phyloP scores from a whole-genome alignment of 768 basidiomycete genomes.

The Botryobasidium botryosum region DNA sequence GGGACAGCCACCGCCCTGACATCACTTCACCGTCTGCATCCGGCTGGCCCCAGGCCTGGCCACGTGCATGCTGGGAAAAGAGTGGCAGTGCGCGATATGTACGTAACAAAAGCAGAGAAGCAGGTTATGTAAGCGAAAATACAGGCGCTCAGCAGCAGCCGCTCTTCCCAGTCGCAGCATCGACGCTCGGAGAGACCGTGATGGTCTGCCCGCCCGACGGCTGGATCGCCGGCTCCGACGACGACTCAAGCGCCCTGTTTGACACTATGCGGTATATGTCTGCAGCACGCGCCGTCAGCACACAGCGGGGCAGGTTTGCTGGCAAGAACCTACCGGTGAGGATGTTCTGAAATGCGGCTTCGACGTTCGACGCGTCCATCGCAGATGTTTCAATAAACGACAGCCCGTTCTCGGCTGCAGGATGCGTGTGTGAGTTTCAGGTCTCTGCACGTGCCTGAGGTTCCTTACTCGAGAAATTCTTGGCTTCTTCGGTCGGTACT shows the following conservation, averaged over 20 bases:
- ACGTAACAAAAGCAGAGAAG: too few species aligned
- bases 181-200: conserved; percentile 53
- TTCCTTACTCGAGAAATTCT: conserved; percentile 55
- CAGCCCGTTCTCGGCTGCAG: conserved; percentile 68
- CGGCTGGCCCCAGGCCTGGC: too few species aligned
- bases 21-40: too few species aligned
- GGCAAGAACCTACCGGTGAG: conserved; percentile 48
- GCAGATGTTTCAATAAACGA: conserved; percentile 99
- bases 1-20: too few species aligned
- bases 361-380: conserved; percentile 98
- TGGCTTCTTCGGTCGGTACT: conserved; percentile 95
- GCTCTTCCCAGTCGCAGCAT: conserved; percentile 23
- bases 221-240: conserved; percentile 50
- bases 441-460: background rate
- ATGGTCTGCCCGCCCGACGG: conserved; percentile 70
- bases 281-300: conserved; percentile 19
- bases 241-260: conserved; percentile 83
- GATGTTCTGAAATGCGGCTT: conserved; percentile 93
- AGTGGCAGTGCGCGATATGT: too few species aligned
- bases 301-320: background rate
- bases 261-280: conserved; percentile 98
- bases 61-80: too few species aligned
- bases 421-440: background rate
- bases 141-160: conserved; percentile 23
- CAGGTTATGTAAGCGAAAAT: too few species aligned